Evolutionary conservation across 768 basidiomycete species (phyloP).

Genomic region (Boletus coccyginus): DNA sequence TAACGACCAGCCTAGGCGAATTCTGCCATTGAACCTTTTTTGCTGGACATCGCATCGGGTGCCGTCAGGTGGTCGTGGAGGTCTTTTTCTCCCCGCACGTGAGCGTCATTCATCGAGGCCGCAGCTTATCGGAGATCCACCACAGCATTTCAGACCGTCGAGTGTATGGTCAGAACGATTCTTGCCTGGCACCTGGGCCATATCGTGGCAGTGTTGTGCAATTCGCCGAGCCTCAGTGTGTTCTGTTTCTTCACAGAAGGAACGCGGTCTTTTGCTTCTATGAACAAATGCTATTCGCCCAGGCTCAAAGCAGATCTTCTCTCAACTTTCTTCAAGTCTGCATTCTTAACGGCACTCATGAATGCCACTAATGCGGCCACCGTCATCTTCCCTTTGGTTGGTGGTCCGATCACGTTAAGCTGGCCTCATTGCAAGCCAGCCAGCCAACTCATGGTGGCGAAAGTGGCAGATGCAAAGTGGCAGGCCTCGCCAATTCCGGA

Average conservation of each 20-base stretch:
- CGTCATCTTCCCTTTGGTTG: not conserved
- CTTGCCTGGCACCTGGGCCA: not conserved
- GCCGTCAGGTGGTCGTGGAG: too few species aligned
- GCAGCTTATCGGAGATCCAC: not conserved
- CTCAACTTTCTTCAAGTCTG: conserved; percentile 9
- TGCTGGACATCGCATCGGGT: too few species aligned
- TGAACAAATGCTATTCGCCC: not conserved
- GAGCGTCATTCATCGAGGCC: not conserved
- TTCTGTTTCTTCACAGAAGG: conserved; percentile 4
- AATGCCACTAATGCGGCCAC: conserved; percentile 7
- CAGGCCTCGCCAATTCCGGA: conserved; percentile 4
- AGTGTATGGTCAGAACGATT: not conserved
- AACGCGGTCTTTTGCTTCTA: not conserved
- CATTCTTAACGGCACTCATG: conserved; percentile 1
- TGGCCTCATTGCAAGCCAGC: conserved; percentile 15
- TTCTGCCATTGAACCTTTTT: too few species aligned
- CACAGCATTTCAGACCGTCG: not conserved
- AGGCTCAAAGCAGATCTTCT: conserved; percentile 11
- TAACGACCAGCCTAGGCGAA: not conserved
- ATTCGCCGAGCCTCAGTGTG: not conserved
- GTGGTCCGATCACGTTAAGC: conserved; percentile 6
- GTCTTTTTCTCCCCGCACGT: not conserved
- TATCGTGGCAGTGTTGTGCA: not conserved
- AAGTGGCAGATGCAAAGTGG: conserved; percentile 5
- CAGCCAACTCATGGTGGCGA: conserved; percentile 15